Evolutionary conservation across 2,329 filamentous ascomycete genomes (phyloP).

Genomic region (Samsoniella hepiali): DNA sequence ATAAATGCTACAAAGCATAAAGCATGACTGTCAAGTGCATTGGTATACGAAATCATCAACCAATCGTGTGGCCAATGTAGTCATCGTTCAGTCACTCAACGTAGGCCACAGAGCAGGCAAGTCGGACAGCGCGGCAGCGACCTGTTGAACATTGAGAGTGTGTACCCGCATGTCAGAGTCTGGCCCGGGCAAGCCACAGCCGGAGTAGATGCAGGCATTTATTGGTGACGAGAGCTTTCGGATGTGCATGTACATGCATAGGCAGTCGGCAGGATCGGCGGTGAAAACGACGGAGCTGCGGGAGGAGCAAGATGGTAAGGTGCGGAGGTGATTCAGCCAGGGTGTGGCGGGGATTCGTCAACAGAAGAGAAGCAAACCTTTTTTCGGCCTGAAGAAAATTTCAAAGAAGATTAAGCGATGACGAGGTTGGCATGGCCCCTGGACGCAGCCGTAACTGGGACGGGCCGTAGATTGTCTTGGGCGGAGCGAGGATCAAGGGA

Average conservation of each 20-base stretch:
- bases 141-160: background rate
- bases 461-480: constrained; percentile 13
- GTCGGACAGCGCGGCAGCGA: constrained; percentile 11
- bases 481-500: constrained; percentile 4
- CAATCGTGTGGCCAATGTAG: background rate
- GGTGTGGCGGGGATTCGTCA: background rate
- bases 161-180: background rate
- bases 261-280: constrained; percentile 8
- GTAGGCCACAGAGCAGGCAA: background rate
- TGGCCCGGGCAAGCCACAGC: constrained; percentile 1
- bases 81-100: background rate
- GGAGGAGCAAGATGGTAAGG: background rate
- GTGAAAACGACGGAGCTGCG: background rate
- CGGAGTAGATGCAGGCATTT: background rate
- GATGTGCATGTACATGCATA: background rate
- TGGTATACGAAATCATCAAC: background rate
- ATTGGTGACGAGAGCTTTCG: background rate
- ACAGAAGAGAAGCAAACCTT: background rate
- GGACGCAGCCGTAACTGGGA: background rate
- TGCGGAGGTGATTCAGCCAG: background rate
- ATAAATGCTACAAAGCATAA: background rate
- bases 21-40: background rate
- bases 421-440: background rate
- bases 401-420: background rate
- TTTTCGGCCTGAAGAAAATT: background rate